These are phyloP conservation scores for Sanghuangporus weigelae DNA, from an alignment of 1,284 basidiomycete genomes.

Conservation along the genomic window DNA sequence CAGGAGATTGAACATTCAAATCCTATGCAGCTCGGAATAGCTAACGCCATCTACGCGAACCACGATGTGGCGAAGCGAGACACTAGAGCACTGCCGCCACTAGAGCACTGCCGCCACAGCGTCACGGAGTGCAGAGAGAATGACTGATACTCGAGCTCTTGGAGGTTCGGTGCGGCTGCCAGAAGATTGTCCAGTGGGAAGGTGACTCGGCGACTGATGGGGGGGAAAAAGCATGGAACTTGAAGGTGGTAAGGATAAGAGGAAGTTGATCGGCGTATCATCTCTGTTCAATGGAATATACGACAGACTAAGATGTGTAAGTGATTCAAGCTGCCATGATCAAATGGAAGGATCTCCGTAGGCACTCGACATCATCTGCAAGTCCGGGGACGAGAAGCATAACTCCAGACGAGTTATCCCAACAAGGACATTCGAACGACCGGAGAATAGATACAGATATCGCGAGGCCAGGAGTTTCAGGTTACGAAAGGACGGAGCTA, in stretches of 20 bases:
- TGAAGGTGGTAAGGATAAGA: neutral
- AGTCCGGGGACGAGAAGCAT: neutral
- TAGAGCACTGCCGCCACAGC: neutral
- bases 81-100: neutral
- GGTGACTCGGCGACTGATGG: neutral
- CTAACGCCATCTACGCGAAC: neutral
- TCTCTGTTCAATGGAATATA: neutral
- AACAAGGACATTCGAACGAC: neutral
- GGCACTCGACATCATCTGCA: neutral
- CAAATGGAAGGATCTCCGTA: neutral
- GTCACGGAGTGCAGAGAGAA: neutral
- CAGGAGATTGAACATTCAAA: neutral
- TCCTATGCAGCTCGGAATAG: neutral
- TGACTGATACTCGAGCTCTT: neutral
- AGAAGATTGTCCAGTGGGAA: neutral
- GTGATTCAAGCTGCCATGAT: neutral
- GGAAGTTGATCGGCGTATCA: neutral
- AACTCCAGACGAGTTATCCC: neutral
- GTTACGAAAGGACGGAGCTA: neutral
- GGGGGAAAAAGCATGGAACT: neutral
- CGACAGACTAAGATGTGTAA: neutral
- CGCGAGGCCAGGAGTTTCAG: neutral
- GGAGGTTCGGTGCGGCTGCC: neutral
- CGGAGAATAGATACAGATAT: neutral
- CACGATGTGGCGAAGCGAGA: neutral